Percentiles rank a stretch among this genome's conserved stretches.
Evolutionary conservation across 805 yeast genomes (phyloP).

Genomic region (Candida nanaspora): DNA sequence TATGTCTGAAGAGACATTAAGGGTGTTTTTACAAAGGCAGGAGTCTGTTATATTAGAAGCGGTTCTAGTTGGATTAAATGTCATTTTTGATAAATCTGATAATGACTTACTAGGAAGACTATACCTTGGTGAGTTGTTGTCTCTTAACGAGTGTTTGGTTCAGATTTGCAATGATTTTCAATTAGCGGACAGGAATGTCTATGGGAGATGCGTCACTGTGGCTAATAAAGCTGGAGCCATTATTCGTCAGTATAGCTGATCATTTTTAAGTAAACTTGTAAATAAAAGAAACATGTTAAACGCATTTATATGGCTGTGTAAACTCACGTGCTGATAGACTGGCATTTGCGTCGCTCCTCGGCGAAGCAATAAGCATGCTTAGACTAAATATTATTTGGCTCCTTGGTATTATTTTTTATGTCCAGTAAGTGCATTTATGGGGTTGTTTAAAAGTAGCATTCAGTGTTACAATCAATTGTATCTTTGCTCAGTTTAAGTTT

Average conservation of each 20-base stretch:
- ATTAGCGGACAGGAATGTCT: neutral
- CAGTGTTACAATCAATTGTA: too few species aligned
- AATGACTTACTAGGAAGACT: constrained; percentile 5
- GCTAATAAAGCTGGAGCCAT: neutral
- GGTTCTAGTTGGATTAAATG: constrained; percentile 4
- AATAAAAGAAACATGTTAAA: too few species aligned
- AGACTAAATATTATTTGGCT: too few species aligned
- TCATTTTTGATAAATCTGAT: constrained; percentile 8
- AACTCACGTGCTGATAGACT: too few species aligned
- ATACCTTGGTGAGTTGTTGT: constrained; percentile 5
- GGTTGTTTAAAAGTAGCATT: too few species aligned
- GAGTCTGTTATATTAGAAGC: constrained; percentile 5
- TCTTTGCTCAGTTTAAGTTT: too few species aligned
- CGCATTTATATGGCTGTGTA: too few species aligned
- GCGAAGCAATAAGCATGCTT: too few species aligned
- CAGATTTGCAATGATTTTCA: neutral
- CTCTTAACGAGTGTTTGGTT: constrained; percentile 2
- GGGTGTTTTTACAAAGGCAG: neutral
- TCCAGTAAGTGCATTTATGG: too few species aligned
- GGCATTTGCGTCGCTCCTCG: too few species aligned
- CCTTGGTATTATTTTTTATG: too few species aligned
- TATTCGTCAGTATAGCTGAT: neutral
- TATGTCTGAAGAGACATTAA: constrained; percentile 12
- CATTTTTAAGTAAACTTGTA: too few species aligned
- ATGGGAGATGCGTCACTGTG: neutral